phyloP scores from a whole-genome alignment of 768 basidiomycete species.

The Lentinus tigrinus region DNA sequence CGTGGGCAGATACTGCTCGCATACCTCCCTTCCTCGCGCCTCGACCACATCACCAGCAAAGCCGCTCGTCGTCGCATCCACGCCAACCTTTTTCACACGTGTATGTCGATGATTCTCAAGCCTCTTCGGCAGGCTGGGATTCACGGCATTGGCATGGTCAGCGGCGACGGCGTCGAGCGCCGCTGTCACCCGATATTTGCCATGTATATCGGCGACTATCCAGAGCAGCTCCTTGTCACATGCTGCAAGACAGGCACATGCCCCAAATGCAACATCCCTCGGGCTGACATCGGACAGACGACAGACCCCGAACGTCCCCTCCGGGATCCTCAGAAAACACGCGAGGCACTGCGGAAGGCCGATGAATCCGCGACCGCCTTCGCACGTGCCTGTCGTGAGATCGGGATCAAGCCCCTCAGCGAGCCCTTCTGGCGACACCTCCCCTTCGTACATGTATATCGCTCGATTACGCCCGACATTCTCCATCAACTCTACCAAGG shows the following conservation, averaged over 20 bases:
- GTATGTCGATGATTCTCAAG: constrained; percentile 14
- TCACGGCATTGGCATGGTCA: constrained; percentile 15
- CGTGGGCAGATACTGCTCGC: constrained; percentile 26
- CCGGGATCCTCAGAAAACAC: background rate
- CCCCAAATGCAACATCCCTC: constrained; percentile 14
- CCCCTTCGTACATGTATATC: constrained; percentile 24
- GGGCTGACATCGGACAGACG: constrained; percentile 6
- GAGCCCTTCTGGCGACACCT: constrained; percentile 27
- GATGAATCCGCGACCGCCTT: constrained; percentile 1
- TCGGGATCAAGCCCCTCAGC: constrained; percentile 19
- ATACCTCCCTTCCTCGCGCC: constrained; percentile 22
- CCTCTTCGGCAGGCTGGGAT: constrained; percentile 15
- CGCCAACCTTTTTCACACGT: constrained; percentile 26
- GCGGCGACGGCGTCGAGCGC: constrained; percentile 21
- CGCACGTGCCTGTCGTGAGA: constrained; percentile 11
- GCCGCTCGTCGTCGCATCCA: constrained; percentile 18
- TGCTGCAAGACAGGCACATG: constrained; percentile 20
- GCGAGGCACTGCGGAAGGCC: constrained; percentile 2
- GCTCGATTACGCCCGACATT: constrained; percentile 26
- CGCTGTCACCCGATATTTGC: constrained; percentile 27
- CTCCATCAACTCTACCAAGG: constrained; percentile 32
- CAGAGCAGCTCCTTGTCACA: constrained; percentile 23
- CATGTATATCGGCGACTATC: constrained; percentile 23
- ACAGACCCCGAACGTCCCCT: background rate
- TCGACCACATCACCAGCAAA: constrained; percentile 19